These are phyloP conservation scores for Lactifluus echinatus DNA, from an alignment of 768 basidiomycete species.

Conservation along the genomic window DNA sequence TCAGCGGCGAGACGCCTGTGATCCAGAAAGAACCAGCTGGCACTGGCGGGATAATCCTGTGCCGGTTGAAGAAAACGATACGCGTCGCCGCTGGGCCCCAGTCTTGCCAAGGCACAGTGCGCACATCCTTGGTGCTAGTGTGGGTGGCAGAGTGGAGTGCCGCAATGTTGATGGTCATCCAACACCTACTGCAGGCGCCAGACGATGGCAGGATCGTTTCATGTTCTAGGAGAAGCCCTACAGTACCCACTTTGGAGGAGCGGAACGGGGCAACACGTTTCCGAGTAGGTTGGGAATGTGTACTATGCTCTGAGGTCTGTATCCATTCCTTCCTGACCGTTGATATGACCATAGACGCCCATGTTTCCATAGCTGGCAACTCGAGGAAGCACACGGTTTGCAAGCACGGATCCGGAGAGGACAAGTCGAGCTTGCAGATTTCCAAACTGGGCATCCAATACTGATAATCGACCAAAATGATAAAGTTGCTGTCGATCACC, in stretches of 20 bases:
- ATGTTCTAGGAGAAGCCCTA: neutral
- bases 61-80: neutral
- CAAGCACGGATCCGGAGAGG: neutral
- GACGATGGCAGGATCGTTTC: neutral
- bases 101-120: neutral
- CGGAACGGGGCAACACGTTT: conserved; percentile 5
- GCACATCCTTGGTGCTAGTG: neutral
- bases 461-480: neutral
- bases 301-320: neutral
- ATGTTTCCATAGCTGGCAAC: neutral
- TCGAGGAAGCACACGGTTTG: conserved; percentile 3
- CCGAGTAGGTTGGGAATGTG: neutral
- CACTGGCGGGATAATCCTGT: neutral
- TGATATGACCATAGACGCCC: neutral
- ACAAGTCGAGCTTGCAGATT: conserved; percentile 3
- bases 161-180: conserved; percentile 7
- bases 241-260: conserved; percentile 1
- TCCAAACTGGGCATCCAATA: neutral
- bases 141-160: neutral
- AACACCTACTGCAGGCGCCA: neutral
- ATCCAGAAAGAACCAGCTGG: conserved; percentile 10
- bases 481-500: neutral
- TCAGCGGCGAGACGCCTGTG: neutral
- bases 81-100: conserved; percentile 10
- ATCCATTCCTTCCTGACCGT: neutral